Conservation (phyloP, 2,329 filamentous ascomycete species). For the Colletotrichum magnum region DNA sequence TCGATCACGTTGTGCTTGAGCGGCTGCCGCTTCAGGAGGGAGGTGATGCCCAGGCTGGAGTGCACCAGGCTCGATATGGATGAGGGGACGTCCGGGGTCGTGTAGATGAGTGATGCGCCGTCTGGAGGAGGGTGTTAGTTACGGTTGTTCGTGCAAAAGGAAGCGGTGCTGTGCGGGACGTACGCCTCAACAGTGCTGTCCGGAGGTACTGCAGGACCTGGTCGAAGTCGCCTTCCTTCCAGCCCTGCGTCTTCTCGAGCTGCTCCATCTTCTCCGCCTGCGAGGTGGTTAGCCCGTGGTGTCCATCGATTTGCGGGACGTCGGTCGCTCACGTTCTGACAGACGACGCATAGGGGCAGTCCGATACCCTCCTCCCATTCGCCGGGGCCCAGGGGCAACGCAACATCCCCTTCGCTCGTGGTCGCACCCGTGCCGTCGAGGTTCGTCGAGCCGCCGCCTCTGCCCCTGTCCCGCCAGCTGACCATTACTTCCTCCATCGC, state of each 20-base stretch:
- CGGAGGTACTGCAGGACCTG: constrained; percentile 94
- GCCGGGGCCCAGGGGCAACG: constrained; percentile 85
- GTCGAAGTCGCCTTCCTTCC: constrained; percentile 98
- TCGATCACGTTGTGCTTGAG: constrained; percentile 94
- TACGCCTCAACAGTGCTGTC: constrained; percentile 89
- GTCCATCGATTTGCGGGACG: too few species aligned
- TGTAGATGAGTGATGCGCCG: constrained; percentile 88
- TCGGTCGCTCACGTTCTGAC: constrained; percentile 80
- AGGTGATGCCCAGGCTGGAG: constrained; percentile 88
- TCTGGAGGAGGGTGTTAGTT: constrained; percentile 66
- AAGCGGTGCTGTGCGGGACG: constrained; percentile 50
- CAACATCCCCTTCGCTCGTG: constrained; percentile 75
- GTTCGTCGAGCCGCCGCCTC: constrained; percentile 73
- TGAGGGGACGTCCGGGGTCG: constrained; percentile 81
- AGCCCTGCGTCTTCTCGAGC: constrained; percentile 89
- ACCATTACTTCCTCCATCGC: constrained; percentile 90
- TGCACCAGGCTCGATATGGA: constrained; percentile 86
- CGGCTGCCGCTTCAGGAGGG: constrained; percentile 81
- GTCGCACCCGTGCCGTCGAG: constrained; percentile 73
- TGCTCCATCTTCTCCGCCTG: constrained; percentile 91
- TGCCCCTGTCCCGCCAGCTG: constrained; percentile 82
- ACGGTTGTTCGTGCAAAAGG: too few species aligned
- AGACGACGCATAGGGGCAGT: constrained; percentile 92
- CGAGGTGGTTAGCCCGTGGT: constrained; percentile 42
- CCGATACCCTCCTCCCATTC: constrained; percentile 95